A percentile compares a stretch with the other conserved stretches of the same genome.
Evolutionary conservation across 805 yeast genomes (phyloP).

Genomic region (Candida jianshihensis): DNA sequence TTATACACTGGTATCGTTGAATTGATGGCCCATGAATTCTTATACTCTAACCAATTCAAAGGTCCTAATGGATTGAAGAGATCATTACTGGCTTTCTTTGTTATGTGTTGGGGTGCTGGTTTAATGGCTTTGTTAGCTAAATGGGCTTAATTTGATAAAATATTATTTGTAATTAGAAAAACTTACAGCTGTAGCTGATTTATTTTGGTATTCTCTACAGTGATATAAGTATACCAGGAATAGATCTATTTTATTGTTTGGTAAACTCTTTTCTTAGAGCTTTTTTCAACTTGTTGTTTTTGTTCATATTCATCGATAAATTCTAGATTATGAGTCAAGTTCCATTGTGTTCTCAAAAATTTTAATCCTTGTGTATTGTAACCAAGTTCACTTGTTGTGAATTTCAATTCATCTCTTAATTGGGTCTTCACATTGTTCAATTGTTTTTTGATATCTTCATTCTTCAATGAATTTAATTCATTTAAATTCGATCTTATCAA

Average conservation of each 20-base stretch:
- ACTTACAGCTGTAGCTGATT: no score
- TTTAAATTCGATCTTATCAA: slow-evolving; percentile 65
- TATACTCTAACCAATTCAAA: slow-evolving; percentile 55
- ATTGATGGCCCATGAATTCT: slow-evolving; percentile 70
- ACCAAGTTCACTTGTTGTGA: slow-evolving; percentile 59
- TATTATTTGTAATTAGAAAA: no score
- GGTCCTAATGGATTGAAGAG: slow-evolving; percentile 47
- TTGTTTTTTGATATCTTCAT: slow-evolving; percentile 55
- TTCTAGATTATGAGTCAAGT: slow-evolving; percentile 61
- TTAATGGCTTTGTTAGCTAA: slow-evolving; percentile 71
- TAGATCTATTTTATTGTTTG: slow-evolving; percentile 34
- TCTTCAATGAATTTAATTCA: slow-evolving; percentile 69
- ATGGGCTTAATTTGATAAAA: slow-evolving; percentile 49
- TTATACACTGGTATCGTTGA: slow-evolving; percentile 75
- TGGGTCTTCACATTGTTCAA: slow-evolving; percentile 55
- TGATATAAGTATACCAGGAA: neutral
- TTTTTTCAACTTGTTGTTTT: slow-evolving; percentile 42
- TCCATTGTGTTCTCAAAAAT: slow-evolving; percentile 73
- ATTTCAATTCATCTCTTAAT: slow-evolving; percentile 49
- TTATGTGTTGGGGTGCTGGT: slow-evolving; percentile 61
- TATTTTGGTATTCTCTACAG: slow-evolving; percentile 16
- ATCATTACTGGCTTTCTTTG: slow-evolving; percentile 44
- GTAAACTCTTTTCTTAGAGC: slow-evolving; percentile 67
- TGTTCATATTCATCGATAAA: slow-evolving; percentile 65
- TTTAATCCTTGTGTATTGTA: slow-evolving; percentile 79